Evolutionary conservation across 1,284 basidiomycete species (phyloP).

Genomic region (Ganoderma boninense): DNA sequence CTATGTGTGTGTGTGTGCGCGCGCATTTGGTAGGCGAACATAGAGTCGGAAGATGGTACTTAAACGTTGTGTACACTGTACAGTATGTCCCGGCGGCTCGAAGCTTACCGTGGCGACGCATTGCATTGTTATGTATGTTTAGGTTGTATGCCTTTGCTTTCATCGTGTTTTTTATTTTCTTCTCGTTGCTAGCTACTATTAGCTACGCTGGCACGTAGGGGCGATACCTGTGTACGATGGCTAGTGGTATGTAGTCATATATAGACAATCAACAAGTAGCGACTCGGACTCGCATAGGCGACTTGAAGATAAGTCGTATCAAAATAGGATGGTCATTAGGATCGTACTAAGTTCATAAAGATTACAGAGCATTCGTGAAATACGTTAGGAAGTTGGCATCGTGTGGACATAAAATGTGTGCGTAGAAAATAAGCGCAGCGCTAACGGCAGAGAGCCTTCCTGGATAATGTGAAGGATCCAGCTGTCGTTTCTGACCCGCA

Average conservation of each 20-base stretch:
- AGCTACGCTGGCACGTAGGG: slow-evolving; percentile 1
- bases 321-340: background rate
- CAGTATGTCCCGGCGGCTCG: background rate
- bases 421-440: no score
- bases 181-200: background rate
- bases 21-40: background rate
- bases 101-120: background rate
- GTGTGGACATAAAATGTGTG: background rate
- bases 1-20: no score
- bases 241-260: background rate
- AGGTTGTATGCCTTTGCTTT: background rate
- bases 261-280: background rate
- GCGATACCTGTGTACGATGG: background rate
- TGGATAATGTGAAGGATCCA: background rate
- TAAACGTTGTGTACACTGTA: background rate
- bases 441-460: background rate
- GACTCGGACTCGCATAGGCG: background rate
- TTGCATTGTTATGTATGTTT: slow-evolving; percentile 1
- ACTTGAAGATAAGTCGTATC: background rate
- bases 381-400: background rate
- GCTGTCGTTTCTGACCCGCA: background rate
- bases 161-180: background rate
- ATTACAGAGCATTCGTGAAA: background rate
- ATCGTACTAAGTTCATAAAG: background rate
- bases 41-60: background rate